Evolutionary conservation across 1,139 yeast genomes (phyloP).

Genomic region (Debaryomycetaceae sp.): DNA sequence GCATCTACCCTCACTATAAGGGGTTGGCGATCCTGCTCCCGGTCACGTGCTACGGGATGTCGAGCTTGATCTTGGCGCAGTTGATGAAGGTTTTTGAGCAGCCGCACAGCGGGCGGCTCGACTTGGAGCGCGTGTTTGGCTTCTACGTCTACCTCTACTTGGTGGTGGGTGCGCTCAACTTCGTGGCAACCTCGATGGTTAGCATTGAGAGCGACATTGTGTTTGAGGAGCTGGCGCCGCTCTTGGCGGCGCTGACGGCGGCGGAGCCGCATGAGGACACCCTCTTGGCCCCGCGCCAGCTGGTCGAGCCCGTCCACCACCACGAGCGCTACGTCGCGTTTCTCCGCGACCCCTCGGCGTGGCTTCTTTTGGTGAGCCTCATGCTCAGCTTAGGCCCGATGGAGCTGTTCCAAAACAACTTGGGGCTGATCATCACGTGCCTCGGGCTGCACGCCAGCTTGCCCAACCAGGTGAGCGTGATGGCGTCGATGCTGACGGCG

Average conservation of each 20-base stretch:
- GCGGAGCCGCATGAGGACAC: conserved; percentile 13
- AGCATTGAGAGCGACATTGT: conserved; percentile 55
- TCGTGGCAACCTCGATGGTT: conserved; percentile 60
- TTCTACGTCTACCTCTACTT: conserved; percentile 57
- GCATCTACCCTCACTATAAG: conserved; percentile 67
- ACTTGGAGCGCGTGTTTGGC: conserved; percentile 51
- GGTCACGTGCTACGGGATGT: conserved; percentile 79
- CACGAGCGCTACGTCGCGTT: conserved; percentile 46
- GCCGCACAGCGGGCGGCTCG: conserved; percentile 25
- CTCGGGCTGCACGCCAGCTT: conserved; percentile 18
- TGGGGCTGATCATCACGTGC: conserved; percentile 58
- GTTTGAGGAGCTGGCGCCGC: conserved; percentile 26
- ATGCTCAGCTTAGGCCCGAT: conserved; percentile 77
- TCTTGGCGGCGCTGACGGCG: conserved; percentile 16
- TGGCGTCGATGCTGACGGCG: conserved; percentile 38
- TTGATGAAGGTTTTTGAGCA: conserved; percentile 28
- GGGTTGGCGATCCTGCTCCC: conserved; percentile 86
- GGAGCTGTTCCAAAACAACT: conserved; percentile 81
- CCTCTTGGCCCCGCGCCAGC: conserved; percentile 21
- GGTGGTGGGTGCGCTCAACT: conserved; percentile 52
- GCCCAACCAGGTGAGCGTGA: conserved; percentile 41
- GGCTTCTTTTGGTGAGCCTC: conserved; percentile 59
- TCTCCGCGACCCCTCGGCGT: conserved; percentile 59
- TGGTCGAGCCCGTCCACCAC: conserved; percentile 45
- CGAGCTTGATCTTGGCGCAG: conserved; percentile 64